phyloP scores from a whole-genome alignment of 2,329 filamentous ascomycete species.

The Ascochyta koolunga region DNA sequence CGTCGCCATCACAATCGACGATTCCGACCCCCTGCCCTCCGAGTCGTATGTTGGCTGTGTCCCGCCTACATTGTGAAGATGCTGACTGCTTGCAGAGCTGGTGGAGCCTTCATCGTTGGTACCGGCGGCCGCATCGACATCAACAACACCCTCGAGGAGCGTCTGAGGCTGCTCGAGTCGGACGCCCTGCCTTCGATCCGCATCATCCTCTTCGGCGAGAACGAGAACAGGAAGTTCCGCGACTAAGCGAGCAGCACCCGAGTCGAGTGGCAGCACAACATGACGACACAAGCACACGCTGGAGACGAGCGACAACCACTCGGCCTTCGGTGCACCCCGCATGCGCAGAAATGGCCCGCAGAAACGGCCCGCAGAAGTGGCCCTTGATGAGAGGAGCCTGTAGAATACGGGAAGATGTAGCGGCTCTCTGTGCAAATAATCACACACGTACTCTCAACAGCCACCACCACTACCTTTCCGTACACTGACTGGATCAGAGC shows the following conservation, averaged over 20 bases:
- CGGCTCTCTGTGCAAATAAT: constrained; percentile 17
- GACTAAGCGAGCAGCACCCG: constrained; percentile 66
- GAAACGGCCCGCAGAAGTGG: too few species aligned
- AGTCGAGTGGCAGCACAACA: constrained; percentile 2
- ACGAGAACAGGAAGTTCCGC: constrained; percentile 93
- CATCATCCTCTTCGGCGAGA: constrained; percentile 88
- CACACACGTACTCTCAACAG: constrained; percentile 5
- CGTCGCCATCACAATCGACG: constrained; percentile 73
- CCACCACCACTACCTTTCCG: neutral
- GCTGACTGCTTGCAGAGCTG: constrained; percentile 64
- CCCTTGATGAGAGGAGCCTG: constrained; percentile 12
- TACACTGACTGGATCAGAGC: too few species aligned
- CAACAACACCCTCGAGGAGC: constrained; percentile 96
- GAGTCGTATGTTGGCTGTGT: constrained; percentile 70
- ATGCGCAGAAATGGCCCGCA: neutral
- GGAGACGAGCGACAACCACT: neutral
- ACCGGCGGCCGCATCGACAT: constrained; percentile 94
- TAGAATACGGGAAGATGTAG: constrained; percentile 20
- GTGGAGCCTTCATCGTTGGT: constrained; percentile 81
- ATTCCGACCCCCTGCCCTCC: constrained; percentile 78
- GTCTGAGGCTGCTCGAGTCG: constrained; percentile 82
- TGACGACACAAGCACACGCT: constrained; percentile 4
- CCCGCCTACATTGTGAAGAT: neutral
- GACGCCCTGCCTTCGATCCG: constrained; percentile 85
- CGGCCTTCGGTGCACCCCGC: neutral